A percentile compares a stretch with the other conserved stretches of the same genome.
phyloP scores from a whole-genome alignment of 2,329 filamentous ascomycete genomes.

The Drechslera avenae region DNA sequence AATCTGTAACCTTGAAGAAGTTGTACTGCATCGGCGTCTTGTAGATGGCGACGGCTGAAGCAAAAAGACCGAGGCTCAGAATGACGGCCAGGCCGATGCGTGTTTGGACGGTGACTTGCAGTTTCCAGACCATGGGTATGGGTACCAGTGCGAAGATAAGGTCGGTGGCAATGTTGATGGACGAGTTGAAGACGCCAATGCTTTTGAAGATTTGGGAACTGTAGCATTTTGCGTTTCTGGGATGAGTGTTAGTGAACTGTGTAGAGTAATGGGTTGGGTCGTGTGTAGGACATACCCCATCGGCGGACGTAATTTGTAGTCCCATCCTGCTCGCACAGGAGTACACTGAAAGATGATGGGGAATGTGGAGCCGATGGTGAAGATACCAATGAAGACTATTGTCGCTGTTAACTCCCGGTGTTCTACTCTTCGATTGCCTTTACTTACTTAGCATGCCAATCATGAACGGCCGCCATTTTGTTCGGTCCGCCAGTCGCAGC shows the following conservation, averaged over 20 bases:
- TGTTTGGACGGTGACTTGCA: conserved; percentile 50
- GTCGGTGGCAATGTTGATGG: conserved; percentile 49
- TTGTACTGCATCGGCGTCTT: conserved; percentile 35
- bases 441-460: conserved; percentile 50
- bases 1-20: conserved; percentile 37
- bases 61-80: conserved; percentile 47
- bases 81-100: conserved; percentile 45
- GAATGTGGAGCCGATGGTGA: conserved; percentile 30
- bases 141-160: conserved; percentile 50
- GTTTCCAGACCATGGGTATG: conserved; percentile 50
- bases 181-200: conserved; percentile 56
- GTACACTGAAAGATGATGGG: conserved; percentile 37
- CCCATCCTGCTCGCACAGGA: conserved; percentile 54
- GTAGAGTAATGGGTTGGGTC: too few relatives aligned
- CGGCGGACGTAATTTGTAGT: conserved; percentile 34
- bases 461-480: conserved; percentile 47
- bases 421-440: background rate
- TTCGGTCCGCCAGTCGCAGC: conserved; percentile 48
- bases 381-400: conserved; percentile 26
- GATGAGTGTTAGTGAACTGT: background rate
- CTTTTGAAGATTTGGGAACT: conserved; percentile 50
- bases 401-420: background rate
- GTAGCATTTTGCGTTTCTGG: conserved; percentile 29
- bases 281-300: conserved; percentile 13
- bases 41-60: conserved; percentile 31